These are phyloP conservation scores for Atkinsonella hypoxylon DNA, from an alignment of 2,329 filamentous ascomycete species.

Conservation along the genomic window DNA sequence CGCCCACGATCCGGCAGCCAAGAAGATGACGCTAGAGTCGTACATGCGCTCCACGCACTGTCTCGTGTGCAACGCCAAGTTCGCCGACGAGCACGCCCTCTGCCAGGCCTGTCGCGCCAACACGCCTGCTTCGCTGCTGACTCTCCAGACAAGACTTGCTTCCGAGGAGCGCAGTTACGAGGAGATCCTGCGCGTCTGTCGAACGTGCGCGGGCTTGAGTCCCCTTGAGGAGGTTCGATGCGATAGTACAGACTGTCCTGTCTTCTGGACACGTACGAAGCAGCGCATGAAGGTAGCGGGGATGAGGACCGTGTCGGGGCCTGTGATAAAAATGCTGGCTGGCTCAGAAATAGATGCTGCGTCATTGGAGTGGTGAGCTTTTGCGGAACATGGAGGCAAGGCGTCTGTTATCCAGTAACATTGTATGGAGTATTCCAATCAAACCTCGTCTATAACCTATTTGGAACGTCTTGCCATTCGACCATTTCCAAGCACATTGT, in stretches of 20 bases:
- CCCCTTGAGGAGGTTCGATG: slow-evolving; percentile 71
- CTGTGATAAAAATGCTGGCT: slow-evolving; percentile 21
- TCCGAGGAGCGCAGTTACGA: slow-evolving; percentile 49
- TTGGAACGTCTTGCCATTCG: too few species aligned
- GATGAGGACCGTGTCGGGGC: slow-evolving; percentile 22
- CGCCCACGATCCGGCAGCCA: slow-evolving; percentile 18
- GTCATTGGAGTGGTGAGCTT: slow-evolving; percentile 24
- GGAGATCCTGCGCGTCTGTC: slow-evolving; percentile 61
- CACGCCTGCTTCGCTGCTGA: slow-evolving; percentile 48
- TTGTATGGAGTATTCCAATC: not conserved
- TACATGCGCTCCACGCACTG: slow-evolving; percentile 79
- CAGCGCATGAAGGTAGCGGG: slow-evolving; percentile 37
- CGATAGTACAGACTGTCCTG: slow-evolving; percentile 83
- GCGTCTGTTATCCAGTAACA: not conserved
- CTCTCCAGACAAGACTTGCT: slow-evolving; percentile 50
- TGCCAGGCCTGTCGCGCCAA: slow-evolving; percentile 46
- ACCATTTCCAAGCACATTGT: too few species aligned
- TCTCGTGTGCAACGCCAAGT: slow-evolving; percentile 48
- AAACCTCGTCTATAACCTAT: too few species aligned
- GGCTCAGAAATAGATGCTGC: slow-evolving; percentile 13
- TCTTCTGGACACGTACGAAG: slow-evolving; percentile 71
- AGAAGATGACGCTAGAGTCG: slow-evolving; percentile 74
- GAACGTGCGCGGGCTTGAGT: slow-evolving; percentile 63
- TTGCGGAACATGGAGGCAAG: not conserved
- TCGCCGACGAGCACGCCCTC: slow-evolving; percentile 26